Evolutionary conservation across 2,329 filamentous ascomycete species (phyloP).

Genomic region (Colletotrichum agaves): DNA sequence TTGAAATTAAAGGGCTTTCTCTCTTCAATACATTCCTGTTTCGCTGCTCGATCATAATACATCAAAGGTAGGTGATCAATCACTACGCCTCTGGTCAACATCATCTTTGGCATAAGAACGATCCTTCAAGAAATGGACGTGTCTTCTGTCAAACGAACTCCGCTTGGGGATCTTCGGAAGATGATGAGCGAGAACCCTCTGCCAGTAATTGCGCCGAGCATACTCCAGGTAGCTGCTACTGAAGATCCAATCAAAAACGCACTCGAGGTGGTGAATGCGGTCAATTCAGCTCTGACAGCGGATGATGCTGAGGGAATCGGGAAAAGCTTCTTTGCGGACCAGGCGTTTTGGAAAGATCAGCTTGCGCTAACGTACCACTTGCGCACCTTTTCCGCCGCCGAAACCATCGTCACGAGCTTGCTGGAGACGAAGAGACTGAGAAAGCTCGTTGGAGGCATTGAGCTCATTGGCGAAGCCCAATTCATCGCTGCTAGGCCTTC

Average conservation of each 20-base stretch:
- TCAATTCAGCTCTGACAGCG: not conserved
- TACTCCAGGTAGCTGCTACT: not conserved
- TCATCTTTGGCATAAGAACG: not conserved
- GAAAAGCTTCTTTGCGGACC: constrained; percentile 7
- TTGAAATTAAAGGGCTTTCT: too few relatives aligned
- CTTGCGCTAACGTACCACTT: constrained; percentile 31
- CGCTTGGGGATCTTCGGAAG: not conserved
- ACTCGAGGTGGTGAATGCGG: not conserved
- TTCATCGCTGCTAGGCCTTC: constrained; percentile 12
- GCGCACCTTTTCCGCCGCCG: constrained; percentile 10
- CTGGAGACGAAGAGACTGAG: constrained; percentile 5
- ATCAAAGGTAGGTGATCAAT: too few relatives aligned
- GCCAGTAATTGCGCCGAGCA: not conserved
- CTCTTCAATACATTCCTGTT: too few relatives aligned
- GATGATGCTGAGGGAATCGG: not conserved
- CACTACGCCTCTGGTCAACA: not conserved
- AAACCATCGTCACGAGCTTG: not conserved
- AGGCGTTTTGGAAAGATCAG: constrained; percentile 27
- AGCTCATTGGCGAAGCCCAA: constrained; percentile 19
- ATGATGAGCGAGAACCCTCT: constrained; percentile 21
- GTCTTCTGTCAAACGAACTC: not conserved
- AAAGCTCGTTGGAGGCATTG: not conserved
- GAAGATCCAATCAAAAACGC: not conserved
- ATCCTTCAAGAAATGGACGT: not conserved
- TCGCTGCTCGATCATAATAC: too few relatives aligned